phyloP scores from a whole-genome alignment of 2,329 filamentous ascomycete species.

The Venturia effusa region DNA sequence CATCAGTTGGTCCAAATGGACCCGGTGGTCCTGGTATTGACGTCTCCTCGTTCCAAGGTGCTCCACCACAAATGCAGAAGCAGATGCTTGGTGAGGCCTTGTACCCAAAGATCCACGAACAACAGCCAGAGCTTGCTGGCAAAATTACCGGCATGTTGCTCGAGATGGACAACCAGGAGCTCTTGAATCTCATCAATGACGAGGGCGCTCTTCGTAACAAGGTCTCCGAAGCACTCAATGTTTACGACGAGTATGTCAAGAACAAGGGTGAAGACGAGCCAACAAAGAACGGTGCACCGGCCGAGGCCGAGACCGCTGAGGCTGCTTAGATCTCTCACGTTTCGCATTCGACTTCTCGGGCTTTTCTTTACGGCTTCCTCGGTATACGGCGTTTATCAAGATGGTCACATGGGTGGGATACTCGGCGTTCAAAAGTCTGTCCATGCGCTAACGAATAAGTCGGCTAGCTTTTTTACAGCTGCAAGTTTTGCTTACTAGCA shows the following conservation, averaged over 20 bases:
- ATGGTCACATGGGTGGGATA: neutral
- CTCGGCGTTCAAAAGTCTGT: slow-evolving; percentile 4
- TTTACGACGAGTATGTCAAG: slow-evolving; percentile 99
- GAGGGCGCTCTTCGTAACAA: slow-evolving; percentile 82
- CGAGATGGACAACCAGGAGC: slow-evolving; percentile 96
- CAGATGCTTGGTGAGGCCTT: slow-evolving; percentile 96
- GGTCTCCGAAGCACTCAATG: slow-evolving; percentile 92
- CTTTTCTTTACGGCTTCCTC: neutral
- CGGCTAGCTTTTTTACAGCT: neutral
- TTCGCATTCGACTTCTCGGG: neutral
- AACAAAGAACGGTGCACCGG: slow-evolving; percentile 9
- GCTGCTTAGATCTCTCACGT: neutral
- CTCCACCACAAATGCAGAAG: slow-evolving; percentile 75
- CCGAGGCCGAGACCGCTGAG: slow-evolving; percentile 12
- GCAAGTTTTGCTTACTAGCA: neutral
- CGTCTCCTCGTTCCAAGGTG: slow-evolving; percentile 39
- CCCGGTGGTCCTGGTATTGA: slow-evolving; percentile 30
- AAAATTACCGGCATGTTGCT: slow-evolving; percentile 99
- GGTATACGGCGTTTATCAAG: neutral
- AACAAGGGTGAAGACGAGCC: slow-evolving; percentile 45
- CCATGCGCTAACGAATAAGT: neutral
- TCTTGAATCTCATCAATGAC: slow-evolving; percentile 86
- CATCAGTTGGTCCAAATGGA: slow-evolving; percentile 12
- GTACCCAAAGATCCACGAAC: slow-evolving; percentile 93
- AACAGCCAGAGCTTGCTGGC: slow-evolving; percentile 91